A percentile compares a stretch with the other conserved stretches of the same genome.
These are phyloP conservation scores for Coniochaeta hoffmannii DNA, from an alignment of 2,329 filamentous ascomycete species.

Conservation along the genomic window DNA sequence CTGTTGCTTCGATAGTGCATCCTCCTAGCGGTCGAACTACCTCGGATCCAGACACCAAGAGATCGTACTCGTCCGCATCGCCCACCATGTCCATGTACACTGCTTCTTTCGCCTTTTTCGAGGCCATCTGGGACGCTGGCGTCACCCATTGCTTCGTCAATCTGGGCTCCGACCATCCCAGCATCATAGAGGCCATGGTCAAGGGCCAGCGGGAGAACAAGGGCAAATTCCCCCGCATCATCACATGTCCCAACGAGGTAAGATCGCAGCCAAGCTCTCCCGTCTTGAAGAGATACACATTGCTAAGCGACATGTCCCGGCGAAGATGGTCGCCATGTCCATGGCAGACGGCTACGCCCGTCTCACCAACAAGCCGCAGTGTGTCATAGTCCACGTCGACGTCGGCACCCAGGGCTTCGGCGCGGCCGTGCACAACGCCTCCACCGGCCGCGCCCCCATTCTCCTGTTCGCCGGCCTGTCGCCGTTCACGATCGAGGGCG, in stretches of 20 bases:
- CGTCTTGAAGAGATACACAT: background rate
- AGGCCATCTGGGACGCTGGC: conserved; percentile 67
- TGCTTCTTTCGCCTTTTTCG: conserved; percentile 74
- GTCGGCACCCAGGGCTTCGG: conserved; percentile 67
- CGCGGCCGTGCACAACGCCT: conserved; percentile 66
- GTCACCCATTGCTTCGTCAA: conserved; percentile 54
- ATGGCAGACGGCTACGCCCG: conserved; percentile 70
- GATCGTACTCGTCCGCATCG: background rate
- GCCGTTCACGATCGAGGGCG: conserved; percentile 34
- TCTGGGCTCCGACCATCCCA: conserved; percentile 56
- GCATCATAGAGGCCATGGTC: conserved; percentile 69
- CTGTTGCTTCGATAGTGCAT: background rate
- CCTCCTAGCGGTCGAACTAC: background rate
- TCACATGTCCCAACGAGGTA: conserved; percentile 69
- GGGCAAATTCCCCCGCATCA: conserved; percentile 55
- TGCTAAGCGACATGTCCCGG: background rate
- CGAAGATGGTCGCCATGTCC: conserved; percentile 67
- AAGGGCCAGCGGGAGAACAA: conserved; percentile 60
- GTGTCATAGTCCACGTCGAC: conserved; percentile 66
- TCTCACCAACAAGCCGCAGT: conserved; percentile 58
- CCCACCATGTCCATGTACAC: conserved; percentile 56
- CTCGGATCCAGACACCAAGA: background rate
- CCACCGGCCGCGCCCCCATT: conserved; percentile 59
- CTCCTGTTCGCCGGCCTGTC: conserved; percentile 34
- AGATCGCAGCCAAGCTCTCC: background rate